Percentiles rank a stretch among this genome's conserved stretches.
phyloP scores from a whole-genome alignment of 1,284 basidiomycete genomes.

The Sporisorium exsertum region DNA sequence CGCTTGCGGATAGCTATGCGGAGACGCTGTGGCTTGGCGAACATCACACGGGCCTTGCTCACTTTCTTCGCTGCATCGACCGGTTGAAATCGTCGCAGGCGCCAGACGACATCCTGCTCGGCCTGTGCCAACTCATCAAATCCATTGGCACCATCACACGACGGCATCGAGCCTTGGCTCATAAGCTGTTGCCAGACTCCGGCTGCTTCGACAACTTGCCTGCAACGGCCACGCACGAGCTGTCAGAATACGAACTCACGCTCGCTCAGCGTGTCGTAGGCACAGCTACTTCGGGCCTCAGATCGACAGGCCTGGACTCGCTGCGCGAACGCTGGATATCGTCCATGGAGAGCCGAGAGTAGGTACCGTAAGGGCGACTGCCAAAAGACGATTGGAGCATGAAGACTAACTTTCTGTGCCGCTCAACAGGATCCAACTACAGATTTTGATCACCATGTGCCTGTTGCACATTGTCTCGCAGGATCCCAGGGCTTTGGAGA shows the following conservation, averaged over 20 bases:
- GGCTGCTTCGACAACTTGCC: background rate
- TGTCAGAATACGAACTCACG: constrained; percentile 18
- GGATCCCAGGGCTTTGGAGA: constrained; percentile 36
- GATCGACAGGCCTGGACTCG: background rate
- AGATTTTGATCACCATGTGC: constrained; percentile 43
- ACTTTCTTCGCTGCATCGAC: constrained; percentile 40
- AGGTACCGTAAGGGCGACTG: background rate
- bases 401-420: background rate
- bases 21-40: constrained; percentile 49
- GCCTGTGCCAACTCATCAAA: constrained; percentile 29
- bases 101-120: constrained; percentile 22
- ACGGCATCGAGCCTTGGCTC: constrained; percentile 15
- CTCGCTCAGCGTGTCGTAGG: constrained; percentile 14
- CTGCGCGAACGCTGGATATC: constrained; percentile 24
- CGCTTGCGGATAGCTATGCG: constrained; percentile 21
- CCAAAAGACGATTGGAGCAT: background rate
- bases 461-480: constrained; percentile 41
- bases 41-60: constrained; percentile 34
- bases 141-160: constrained; percentile 25
- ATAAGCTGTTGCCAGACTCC: background rate
- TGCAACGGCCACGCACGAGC: background rate
- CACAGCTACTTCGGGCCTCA: background rate
- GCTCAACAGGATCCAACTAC: constrained; percentile 39
- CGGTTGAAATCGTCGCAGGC: constrained; percentile 18
- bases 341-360: constrained; percentile 53